Evolutionary conservation across 1,139 yeast genomes (phyloP).

Genomic region (Taphrina betulina): DNA sequence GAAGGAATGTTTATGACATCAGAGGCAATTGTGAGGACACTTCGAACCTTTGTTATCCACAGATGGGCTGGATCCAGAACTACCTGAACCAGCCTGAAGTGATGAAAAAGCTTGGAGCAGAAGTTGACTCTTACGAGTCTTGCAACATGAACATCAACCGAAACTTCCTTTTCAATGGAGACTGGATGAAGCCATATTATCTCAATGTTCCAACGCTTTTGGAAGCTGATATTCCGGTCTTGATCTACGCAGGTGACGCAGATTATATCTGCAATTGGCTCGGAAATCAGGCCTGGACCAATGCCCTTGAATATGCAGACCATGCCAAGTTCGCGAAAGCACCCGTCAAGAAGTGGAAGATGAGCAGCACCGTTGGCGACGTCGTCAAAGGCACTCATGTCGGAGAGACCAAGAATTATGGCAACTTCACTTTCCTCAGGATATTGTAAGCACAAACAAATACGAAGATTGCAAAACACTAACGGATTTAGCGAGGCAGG

Average conservation of each 20-base stretch:
- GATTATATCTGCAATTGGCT: slow-evolving; percentile 81
- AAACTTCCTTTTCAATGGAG: slow-evolving; percentile 81
- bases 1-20: slow-evolving; percentile 86
- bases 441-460: slow-evolving; percentile 63
- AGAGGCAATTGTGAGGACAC: slow-evolving; percentile 81
- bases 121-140: slow-evolving; percentile 75
- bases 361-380: slow-evolving; percentile 30
- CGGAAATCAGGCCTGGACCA: slow-evolving; percentile 79
- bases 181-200: slow-evolving; percentile 86
- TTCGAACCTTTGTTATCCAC: slow-evolving; percentile 68
- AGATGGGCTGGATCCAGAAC: slow-evolving; percentile 62
- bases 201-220: slow-evolving; percentile 40
- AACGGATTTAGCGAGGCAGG: no score
- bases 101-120: slow-evolving; percentile 85
- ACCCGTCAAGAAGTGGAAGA: slow-evolving; percentile 46
- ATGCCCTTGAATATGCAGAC: slow-evolving; percentile 61
- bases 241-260: slow-evolving; percentile 85
- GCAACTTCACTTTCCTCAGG: slow-evolving; percentile 61
- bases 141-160: slow-evolving; percentile 84
- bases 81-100: slow-evolving; percentile 69
- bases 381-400: slow-evolving; percentile 49
- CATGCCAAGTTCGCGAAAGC: slow-evolving; percentile 44
- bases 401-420: slow-evolving; percentile 60
- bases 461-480: no score
- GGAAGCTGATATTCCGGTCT: slow-evolving; percentile 62